phyloP scores from a whole-genome alignment of 805 yeast genomes.

The Pichia membranifaciens region DNA sequence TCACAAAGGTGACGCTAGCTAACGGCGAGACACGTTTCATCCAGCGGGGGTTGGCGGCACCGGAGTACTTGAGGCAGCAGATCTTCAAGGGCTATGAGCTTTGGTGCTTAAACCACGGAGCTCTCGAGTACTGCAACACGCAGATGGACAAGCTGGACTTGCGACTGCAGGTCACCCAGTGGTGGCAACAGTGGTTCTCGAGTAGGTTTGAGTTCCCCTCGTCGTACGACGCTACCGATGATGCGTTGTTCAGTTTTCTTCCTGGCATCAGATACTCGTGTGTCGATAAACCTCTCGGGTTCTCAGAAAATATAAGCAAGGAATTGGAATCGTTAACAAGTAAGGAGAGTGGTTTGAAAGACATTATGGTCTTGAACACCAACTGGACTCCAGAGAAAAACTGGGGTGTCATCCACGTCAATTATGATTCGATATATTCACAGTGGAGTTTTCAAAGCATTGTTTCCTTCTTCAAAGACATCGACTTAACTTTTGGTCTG shows the following conservation, averaged over 20 bases:
- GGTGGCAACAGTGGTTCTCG: constrained; percentile 36
- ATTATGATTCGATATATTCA: constrained; percentile 12
- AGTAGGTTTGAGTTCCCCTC: constrained; percentile 25
- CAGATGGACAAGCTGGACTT: constrained; percentile 2
- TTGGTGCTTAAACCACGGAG: constrained; percentile 31
- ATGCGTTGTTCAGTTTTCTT: constrained; percentile 31
- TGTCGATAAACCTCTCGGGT: constrained; percentile 26
- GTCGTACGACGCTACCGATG: constrained; percentile 24
- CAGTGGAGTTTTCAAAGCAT: constrained; percentile 18
- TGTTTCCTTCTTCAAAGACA: constrained; percentile 22
- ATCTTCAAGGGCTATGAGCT: constrained; percentile 29
- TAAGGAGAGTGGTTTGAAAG: constrained; percentile 15
- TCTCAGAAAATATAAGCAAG: constrained; percentile 24
- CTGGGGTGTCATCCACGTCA: constrained; percentile 27
- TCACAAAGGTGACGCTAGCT: constrained; percentile 9
- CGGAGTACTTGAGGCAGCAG: constrained; percentile 30
- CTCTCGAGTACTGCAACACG: constrained; percentile 13
- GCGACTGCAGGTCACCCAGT: constrained; percentile 15
- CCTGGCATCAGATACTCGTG: constrained; percentile 28
- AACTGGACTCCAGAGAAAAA: constrained; percentile 29
- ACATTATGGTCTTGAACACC: constrained; percentile 24
- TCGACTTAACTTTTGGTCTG: constrained; percentile 24
- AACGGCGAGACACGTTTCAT: constrained; percentile 11
- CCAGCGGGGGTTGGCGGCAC: constrained; percentile 27
- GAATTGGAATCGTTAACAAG: constrained; percentile 15